These are phyloP conservation scores for Cyclotella choctawhatcheeana DNA, from an alignment of 108 stramenopile species.

Conservation along the genomic window DNA sequence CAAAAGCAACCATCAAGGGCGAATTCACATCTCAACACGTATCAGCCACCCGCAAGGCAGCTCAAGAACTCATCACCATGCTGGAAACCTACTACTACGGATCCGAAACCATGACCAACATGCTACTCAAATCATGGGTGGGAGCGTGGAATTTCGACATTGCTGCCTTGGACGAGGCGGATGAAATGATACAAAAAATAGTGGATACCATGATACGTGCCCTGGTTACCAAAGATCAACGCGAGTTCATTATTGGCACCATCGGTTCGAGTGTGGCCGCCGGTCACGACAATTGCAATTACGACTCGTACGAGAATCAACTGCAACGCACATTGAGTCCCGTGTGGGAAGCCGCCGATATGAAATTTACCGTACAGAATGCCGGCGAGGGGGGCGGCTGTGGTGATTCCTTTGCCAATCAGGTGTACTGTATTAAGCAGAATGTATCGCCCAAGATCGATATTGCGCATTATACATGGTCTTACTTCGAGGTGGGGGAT, in stretches of 20 bases:
- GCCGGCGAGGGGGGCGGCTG: slow-evolving; percentile 57
- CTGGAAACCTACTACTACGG: slow-evolving; percentile 47
- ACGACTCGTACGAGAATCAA: slow-evolving; percentile 49
- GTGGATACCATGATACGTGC: slow-evolving; percentile 48
- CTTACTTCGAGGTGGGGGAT: slow-evolving; percentile 50
- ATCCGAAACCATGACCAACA: slow-evolving; percentile 18
- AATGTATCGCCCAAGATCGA: slow-evolving; percentile 51
- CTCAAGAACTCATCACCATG: slow-evolving; percentile 14
- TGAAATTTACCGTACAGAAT: slow-evolving; percentile 49
- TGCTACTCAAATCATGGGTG: slow-evolving; percentile 36
- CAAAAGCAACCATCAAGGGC: background rate
- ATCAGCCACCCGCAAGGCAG: slow-evolving; percentile 30
- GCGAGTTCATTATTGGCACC: slow-evolving; percentile 50
- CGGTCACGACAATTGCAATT: slow-evolving; percentile 58
- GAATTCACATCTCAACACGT: slow-evolving; percentile 29
- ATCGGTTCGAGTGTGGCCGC: slow-evolving; percentile 53
- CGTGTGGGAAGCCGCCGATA: slow-evolving; percentile 57
- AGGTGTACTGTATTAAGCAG: slow-evolving; percentile 52
- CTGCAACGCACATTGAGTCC: slow-evolving; percentile 39
- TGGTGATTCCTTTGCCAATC: slow-evolving; percentile 50
- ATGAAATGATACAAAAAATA: slow-evolving; percentile 7
- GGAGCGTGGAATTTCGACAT: slow-evolving; percentile 43
- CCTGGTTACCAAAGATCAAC: slow-evolving; percentile 48
- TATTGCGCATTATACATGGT: slow-evolving; percentile 59
- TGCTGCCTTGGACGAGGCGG: background rate